Base-by-base conservation (phyloP, 2,329 filamentous ascomycete genomes). In the Microdochium paspali region DNA sequence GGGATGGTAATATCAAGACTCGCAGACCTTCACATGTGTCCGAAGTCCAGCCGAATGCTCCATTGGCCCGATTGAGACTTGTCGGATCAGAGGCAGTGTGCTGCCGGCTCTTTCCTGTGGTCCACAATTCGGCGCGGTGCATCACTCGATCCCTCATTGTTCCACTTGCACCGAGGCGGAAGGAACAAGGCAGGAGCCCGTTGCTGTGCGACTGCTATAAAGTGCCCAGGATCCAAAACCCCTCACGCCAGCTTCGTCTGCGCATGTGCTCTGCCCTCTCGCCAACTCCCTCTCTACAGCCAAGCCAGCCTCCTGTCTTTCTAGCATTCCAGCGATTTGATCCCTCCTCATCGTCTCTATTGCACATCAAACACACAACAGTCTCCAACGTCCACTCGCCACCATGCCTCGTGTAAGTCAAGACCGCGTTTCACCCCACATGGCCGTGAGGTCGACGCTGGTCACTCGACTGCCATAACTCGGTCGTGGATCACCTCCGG, bases 381-480 rank as follows among this genome's bases (percentile, higher is more conserved):
- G 18, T 40, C 15, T 12, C n/a, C 24, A 28, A 20, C 23, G 18
- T 12, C 18, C 30, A 43, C 10, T 32, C 25, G 44, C 40, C 58
- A 61, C 47, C 54, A 63, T 63, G 61, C 57, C 61, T 59, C 58
- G 56, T 58, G 61, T 63, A 60, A 58, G 61, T 59, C 45, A 30
- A 21, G 30, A 23, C 44, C 24, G 24, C 24, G 15, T 43, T 10
- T 20, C 24, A 18, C n/a, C 26, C 24, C 39, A 13, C 13, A 5
- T 24, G 6, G 5, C 35, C 18, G 10, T 18, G 35, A 48, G 13
- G 7, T 28, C 26, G 26, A 28, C n/a, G n/a, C n/a, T n/a, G n/a
- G n/a, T n/a, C n/a, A n/a, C n/a, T n/a, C n/a, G n/a, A 15, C 4
- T 15, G 31, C 18, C 4, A 18, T 7, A 18, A 35, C 4, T 15